Base-by-base conservation (phyloP, 805 yeast species). In the Lipomyces sp. region DNA sequence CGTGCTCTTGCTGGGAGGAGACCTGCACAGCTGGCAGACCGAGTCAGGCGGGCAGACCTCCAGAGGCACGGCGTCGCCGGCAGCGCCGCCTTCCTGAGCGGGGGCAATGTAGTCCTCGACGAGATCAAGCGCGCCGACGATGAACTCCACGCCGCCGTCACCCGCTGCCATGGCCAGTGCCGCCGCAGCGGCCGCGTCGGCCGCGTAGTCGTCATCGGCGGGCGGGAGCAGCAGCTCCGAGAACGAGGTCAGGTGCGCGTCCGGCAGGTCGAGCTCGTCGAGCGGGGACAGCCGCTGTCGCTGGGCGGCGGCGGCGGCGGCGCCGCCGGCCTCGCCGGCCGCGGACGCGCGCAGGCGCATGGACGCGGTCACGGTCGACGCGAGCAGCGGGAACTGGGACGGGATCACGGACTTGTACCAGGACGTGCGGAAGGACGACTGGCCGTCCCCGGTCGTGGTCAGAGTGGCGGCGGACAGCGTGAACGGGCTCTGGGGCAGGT, bases 31-130 rank as follows among this genome's bases (percentile, higher is more conserved):
- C 18, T 22, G 37, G 34, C 45, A 41, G 22, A 7, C 7, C 6
- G 16, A 6, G 5, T 26, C 18, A n/a, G 19, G 16, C 6, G 21
- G n/a, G n/a, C n/a, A n/a, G n/a, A n/a, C n/a, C n/a, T n/a, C n/a
- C n/a, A n/a, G n/a, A n/a, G n/a, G n/a, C n/a, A n/a, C n/a, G 29
- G 10, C 10, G 6, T 26, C 10, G 29, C 29, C 29, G 10, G 29
- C 29, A 26, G 29, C 26, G 34, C 8, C n/a, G 14, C 16, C 3
- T 18, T 14, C 39, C 10, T 4, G 26, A n/a, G 41, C 28, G 4
- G 47, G 49, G 1, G 26, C 47, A 21, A 50, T 35, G 33, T 50
- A 50, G 31, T 50, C 49, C 8, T 50, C 54, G 4, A 50, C 49
- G 23, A 50, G 32, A 6, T 34, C 35, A 16, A 50, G 35, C 28